Base-by-base conservation (phyloP, 768 basidiomycete species). In the Boletus speciosus region DNA sequence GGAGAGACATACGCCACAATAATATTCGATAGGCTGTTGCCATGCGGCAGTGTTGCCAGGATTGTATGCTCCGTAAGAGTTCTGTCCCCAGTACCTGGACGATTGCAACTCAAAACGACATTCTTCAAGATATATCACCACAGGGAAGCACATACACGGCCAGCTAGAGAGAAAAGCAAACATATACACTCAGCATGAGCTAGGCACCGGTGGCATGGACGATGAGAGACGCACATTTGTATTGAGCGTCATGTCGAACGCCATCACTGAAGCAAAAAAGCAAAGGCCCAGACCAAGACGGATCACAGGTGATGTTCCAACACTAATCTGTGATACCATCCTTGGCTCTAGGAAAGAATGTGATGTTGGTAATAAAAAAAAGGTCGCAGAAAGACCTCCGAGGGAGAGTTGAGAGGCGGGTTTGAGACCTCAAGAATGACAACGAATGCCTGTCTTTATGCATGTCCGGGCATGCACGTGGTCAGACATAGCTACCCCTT, bases 1-100 rank as follows among this genome's bases (percentile, higher is more conserved):
- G 36, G 42, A 47, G 29, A 44, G n/a, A 43, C 37, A 23, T 42
- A 68, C 66, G 6, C 49, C 52, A 47, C 74, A 73, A 47, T 74
- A 73, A 41, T 57, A 69, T 1, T 57, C 67, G 9, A 74, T 67
- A 1, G 63, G 47, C 23, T 74, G 65, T 52, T 74, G 73, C 54
- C 52, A 70, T 5, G 55, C 49, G 5, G 66, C 62, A 3, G 49
- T 59, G 46, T 73, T 49, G 45, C 47, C 12, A 1, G 64, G 47
- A 56, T 68, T 60, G 5, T 56, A 32, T 2, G 71, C 68, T 12
- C 73, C 72, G 32, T 61, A 62, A 39, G 73, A 74, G 47, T 74
- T 72, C 54, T 73, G 73, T 12, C 71, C 71, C 72, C 71, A 72
- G 42, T 73, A 71, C 31, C 69, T 69, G 35, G 4, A 47, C 19